Percentiles rank a stretch among this genome's conserved stretches.
phyloP scores from a whole-genome alignment of 257 asterid species.

The Handroanthus guayacan region DNA sequence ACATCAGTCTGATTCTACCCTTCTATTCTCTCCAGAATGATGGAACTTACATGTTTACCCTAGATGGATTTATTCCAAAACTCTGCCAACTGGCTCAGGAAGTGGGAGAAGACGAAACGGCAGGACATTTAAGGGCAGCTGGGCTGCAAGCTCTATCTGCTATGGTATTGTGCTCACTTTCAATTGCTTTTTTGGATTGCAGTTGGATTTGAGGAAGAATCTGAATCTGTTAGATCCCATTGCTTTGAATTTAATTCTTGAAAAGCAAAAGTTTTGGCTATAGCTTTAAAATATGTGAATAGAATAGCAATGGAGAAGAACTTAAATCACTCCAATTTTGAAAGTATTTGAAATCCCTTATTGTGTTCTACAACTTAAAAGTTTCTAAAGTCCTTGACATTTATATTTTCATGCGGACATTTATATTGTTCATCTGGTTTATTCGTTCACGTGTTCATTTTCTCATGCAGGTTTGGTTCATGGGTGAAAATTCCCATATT shows the following conservation, averaged over 20 bases:
- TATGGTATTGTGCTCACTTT: slow-evolving; percentile 57
- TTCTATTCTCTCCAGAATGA: slow-evolving; percentile 66
- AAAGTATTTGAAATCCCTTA: background rate
- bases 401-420: slow-evolving; percentile 17
- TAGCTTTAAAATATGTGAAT: background rate
- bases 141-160: slow-evolving; percentile 88
- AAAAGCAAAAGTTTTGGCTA: slow-evolving; percentile 8
- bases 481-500: slow-evolving; percentile 93
- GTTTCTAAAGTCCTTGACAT: background rate
- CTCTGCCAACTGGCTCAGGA: slow-evolving; percentile 95
- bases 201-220: background rate
- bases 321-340: background rate
- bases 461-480: slow-evolving; percentile 79
- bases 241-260: slow-evolving; percentile 3
- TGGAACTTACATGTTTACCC: slow-evolving; percentile 86
- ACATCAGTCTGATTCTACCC: slow-evolving; percentile 25
- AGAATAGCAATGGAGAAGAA: background rate
- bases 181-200: slow-evolving; percentile 6
- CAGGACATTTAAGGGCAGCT: slow-evolving; percentile 63
- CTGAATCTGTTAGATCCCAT: background rate
- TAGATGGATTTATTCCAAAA: slow-evolving; percentile 87
- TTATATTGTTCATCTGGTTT: background rate
- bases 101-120: slow-evolving; percentile 83
- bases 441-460: slow-evolving; percentile 15
- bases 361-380: background rate